Base-by-base conservation (phyloP, 345 rosid species). In the Gossypium mustelinum region DNA sequence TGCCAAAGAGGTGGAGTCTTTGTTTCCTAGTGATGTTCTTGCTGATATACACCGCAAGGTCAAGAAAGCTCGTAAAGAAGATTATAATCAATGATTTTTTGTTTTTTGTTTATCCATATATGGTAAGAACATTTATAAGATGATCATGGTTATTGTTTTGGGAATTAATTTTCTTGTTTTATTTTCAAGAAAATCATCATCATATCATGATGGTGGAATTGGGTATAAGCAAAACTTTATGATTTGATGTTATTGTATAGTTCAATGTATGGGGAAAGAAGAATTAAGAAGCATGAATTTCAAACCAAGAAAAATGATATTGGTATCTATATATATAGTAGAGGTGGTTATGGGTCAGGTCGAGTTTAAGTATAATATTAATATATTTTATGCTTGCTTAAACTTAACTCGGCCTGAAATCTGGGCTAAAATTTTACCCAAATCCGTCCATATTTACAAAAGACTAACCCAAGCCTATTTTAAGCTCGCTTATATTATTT, bases 11-110 rank as follows among this genome's bases (percentile, higher is more conserved):
- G 77, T 86, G 16, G 87, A 88, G 47, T 78, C 85, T 29, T 57
- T 87, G 78, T 84, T 86, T 60, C 85, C 78, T 4, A 52, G 6
- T 20, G 41, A 57, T 12, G 20, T 74, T 43, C 61, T 65, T 20
- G 74, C 68, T 17, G 86, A 78, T 79, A 74, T 82, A 41, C 83
- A 79, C 50, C 74, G 80, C 34, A 76, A 84, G 85, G 85, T 86
- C 82, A 92, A 87, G 89, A 89, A 82, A 86, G 83, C 92, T 70
- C 79, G 92, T 77, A 82, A 72, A 58, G 81, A 79, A 34, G 82
- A 57, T 22, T 27, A 81, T 14, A 18, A 55, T 11, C 55, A 56
- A 43, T 11, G 10, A 22, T 14, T 56, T 43, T 20, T 54, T 22
- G 2, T 20, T 0, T 17, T 2, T 8, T 45, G 2, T 20, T 45